A percentile compares a stretch with the other conserved stretches of the same genome.
These are phyloP conservation scores for Globisporangium parvum DNA, from an alignment of 352 stramenopile genomes.

Conservation along the genomic window DNA sequence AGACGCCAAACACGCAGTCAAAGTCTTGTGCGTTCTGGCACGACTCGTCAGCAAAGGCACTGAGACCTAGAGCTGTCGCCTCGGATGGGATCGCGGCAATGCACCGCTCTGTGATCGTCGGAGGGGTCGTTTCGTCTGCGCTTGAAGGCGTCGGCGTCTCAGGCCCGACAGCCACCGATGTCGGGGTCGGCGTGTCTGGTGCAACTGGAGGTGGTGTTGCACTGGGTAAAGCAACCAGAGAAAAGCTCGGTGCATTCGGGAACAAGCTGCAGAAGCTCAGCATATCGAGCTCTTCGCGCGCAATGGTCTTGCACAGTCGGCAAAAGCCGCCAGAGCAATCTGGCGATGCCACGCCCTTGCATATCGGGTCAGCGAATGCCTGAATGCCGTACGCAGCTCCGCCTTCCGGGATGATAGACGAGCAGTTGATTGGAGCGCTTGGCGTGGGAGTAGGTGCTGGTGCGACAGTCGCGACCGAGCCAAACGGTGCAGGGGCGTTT, in stretches of 20 bases:
- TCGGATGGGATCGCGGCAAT: neutral
- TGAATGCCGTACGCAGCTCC: neutral
- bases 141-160: neutral
- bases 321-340: slow-evolving; percentile 4
- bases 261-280: slow-evolving; percentile 3
- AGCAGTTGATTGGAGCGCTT: neutral
- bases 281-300: neutral
- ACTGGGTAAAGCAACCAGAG: neutral
- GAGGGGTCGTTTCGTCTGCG: neutral
- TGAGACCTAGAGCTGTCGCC: neutral
- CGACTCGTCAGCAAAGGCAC: neutral
- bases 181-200: neutral
- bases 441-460: neutral
- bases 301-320: slow-evolving; percentile 1
- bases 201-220: neutral
- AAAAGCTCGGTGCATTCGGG: neutral
- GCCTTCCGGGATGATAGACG: slow-evolving; percentile 2
- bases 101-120: neutral
- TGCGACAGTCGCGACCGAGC: neutral
- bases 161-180: neutral
- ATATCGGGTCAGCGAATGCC: neutral
- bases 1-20: neutral
- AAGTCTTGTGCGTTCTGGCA: neutral
- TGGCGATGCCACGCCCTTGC: neutral
- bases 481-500: slow-evolving; percentile 2